These are phyloP conservation scores for Fusarium euwallaceae DNA, from an alignment of 2,329 filamentous ascomycete genomes.

Conservation along the genomic window DNA sequence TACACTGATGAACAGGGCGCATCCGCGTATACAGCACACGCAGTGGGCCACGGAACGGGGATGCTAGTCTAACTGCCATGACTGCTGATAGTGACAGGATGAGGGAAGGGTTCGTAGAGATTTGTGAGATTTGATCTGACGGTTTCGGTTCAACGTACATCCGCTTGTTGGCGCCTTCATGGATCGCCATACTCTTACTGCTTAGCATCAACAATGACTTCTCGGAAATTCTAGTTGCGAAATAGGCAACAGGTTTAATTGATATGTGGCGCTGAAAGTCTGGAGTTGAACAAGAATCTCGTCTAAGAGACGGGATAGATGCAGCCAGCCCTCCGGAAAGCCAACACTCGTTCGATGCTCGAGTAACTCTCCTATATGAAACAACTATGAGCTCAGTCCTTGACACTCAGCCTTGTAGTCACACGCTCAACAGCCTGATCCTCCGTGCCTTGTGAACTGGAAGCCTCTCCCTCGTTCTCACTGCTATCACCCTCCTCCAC, in stretches of 20 bases:
- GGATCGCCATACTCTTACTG: accelerated
- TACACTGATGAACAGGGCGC: not conserved
- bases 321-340: too few species aligned
- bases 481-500: not conserved
- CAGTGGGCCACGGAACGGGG: not conserved
- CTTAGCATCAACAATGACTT: not conserved
- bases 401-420: not conserved
- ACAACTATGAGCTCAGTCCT: not conserved
- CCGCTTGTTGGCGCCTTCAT: not conserved
- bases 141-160: not conserved
- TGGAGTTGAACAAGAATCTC: not conserved
- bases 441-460: not conserved
- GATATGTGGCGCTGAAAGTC: not conserved
- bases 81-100: not conserved
- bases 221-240: not conserved
- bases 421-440: not conserved
- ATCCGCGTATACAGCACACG: too few species aligned
- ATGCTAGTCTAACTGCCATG: not conserved
- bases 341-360: not conserved
- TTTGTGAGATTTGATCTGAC: not conserved
- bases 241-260: not conserved
- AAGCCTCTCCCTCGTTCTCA: not conserved
- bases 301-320: not conserved
- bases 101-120: not conserved
- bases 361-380: not conserved